These are phyloP conservation scores for Diaporthe caulivora DNA, from an alignment of 2,329 filamentous ascomycete species.

Conservation along the genomic window DNA sequence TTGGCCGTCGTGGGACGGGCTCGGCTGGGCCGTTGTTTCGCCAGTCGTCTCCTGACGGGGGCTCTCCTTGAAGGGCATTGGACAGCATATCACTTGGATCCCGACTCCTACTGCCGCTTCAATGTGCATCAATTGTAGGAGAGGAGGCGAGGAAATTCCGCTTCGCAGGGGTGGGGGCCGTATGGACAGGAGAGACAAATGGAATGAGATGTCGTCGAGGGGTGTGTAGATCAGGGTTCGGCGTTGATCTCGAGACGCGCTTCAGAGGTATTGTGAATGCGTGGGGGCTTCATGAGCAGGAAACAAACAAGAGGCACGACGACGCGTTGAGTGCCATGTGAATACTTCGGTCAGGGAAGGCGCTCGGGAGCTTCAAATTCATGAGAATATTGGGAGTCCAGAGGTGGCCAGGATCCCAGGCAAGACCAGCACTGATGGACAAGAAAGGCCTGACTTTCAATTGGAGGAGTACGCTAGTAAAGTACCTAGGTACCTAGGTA, in stretches of 20 bases:
- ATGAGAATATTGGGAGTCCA: not conserved
- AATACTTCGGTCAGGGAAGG: too few relatives aligned
- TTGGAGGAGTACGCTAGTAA: not conserved
- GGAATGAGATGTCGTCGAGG: not conserved
- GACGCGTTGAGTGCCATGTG: not conserved
- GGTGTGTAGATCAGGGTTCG: slow-evolving; percentile 18
- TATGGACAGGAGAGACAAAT: not conserved
- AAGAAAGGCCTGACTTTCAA: not conserved
- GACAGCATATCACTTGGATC: slow-evolving; percentile 12
- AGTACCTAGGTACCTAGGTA: slow-evolving; percentile 10
- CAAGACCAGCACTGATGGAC: not conserved
- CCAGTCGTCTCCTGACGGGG: slow-evolving; percentile 9
- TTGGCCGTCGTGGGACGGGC: slow-evolving; percentile 12
- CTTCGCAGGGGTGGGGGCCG: too few relatives aligned
- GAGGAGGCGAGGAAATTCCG: not conserved
- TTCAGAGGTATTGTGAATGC: not conserved
- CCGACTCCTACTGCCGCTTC: not conserved
- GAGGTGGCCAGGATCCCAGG: not conserved
- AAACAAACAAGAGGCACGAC: not conserved
- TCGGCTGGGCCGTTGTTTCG: slow-evolving; percentile 18
- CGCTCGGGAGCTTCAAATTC: not conserved
- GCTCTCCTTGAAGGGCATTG: slow-evolving; percentile 3
- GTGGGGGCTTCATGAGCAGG: slow-evolving; percentile 5
- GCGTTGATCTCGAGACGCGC: not conserved
- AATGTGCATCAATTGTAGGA: not conserved